These are phyloP conservation scores for Camellia lanceoleosa DNA, from an alignment of 148 eudicot genomes.

Conservation along the genomic window DNA sequence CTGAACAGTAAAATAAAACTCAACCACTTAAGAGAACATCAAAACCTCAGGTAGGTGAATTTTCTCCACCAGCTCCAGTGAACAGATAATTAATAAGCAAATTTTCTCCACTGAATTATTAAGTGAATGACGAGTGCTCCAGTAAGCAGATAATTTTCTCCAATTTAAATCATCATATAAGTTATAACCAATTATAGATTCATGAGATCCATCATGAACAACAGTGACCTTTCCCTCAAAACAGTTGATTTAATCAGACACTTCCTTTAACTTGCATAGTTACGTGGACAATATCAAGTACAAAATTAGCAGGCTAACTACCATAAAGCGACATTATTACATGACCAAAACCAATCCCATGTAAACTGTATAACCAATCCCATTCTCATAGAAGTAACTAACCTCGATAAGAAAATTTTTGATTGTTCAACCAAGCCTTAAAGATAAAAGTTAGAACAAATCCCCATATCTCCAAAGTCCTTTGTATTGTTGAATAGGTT, in stretches of 20 bases:
- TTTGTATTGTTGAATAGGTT: slow-evolving; percentile 95
- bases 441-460: slow-evolving; percentile 75
- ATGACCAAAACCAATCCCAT: not conserved
- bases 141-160: not conserved
- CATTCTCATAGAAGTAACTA: slow-evolving; percentile 18
- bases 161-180: not conserved
- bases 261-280: slow-evolving; percentile 1
- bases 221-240: too few species aligned
- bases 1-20: not conserved
- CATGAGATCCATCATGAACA: slow-evolving; percentile 3
- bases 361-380: not conserved
- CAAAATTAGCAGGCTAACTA: slow-evolving; percentile 1
- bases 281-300: not conserved
- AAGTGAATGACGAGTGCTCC: not conserved
- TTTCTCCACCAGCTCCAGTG: not conserved
- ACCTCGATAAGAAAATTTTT: slow-evolving; percentile 93
- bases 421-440: slow-evolving; percentile 74
- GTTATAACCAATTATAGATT: not conserved
- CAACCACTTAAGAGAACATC: not conserved
- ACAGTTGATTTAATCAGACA: not conserved
- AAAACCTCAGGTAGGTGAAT: not conserved
- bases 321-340: not conserved
- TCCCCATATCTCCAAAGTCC: slow-evolving; percentile 98
- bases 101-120: too few species aligned
- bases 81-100: not conserved